Base-by-base conservation (phyloP, 2,329 filamentous ascomycete genomes). In the Ophiognomonia clavigignenti-juglandacearum region DNA sequence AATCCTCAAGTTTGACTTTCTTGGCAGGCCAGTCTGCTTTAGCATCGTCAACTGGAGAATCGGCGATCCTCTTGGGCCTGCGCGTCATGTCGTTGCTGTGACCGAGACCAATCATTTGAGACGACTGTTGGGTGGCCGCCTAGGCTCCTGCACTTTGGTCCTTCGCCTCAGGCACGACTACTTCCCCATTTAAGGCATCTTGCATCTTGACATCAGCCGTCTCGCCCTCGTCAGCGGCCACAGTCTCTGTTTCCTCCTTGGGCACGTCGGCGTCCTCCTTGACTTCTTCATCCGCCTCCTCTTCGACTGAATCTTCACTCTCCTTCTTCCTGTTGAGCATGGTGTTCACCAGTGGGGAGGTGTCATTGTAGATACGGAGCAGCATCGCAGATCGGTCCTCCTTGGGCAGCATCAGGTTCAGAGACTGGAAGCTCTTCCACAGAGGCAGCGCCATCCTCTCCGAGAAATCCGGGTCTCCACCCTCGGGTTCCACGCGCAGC, bases 361-460 rank as follows among this genome's bases (percentile, higher is more conserved):
- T 85, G 57, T 97, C 92, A 62, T 96, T 95, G 71, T 85, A 98
- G 51, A 98, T 75, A 19, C 93, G 78, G 54, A 97, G 74, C 57
- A 97, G 71, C 88, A 97, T 95, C 1, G 93, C 93, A 20, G 83
- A 85, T 14, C 93, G 82, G 56, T 98, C 93, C 65, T 98, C 93
- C 72, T 98, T 98, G 41, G 93, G 92, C 61, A 98, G 75, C 93
- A 98, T 98, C 45, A 98, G 79, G 65, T 98, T 98, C 50, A 97
- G 75, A 18, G 86, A 92, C 57, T 91, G 84, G 52, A 95, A 79
- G 63, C 90, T 95, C 68, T 95, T 86, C 93, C 93, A 98, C 23
- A 98, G 72, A 4, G 93, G 93, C 16, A 98, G 76, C 2, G 92
- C 87, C 80, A 96, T 89, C 22, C 80, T 75, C 71, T 97, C 92